These are phyloP conservation scores for Rhodomyrtus psidioides DNA, from an alignment of 441 rosid genomes.

Conservation along the genomic window DNA sequence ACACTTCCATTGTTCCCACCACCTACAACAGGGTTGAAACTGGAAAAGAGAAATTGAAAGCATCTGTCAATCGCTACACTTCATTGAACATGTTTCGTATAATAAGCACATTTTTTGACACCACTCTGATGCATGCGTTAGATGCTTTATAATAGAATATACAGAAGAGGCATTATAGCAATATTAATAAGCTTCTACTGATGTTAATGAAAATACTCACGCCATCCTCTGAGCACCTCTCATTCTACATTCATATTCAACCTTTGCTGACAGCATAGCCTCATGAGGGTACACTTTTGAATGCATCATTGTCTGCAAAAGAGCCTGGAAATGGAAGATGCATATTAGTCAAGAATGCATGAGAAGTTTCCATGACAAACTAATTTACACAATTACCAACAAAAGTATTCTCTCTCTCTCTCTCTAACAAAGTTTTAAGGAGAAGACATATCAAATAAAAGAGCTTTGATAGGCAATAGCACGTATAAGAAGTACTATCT, in stretches of 20 bases:
- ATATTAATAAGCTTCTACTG: background rate
- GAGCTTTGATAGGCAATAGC: background rate
- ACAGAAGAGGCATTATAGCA: background rate
- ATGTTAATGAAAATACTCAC: constrained; percentile 42
- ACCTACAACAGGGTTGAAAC: constrained; percentile 96
- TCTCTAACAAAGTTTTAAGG: background rate
- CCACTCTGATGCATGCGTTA: background rate
- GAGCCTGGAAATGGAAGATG: constrained; percentile 42
- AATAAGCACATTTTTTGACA: background rate
- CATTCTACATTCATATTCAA: constrained; percentile 87
- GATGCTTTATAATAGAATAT: background rate
- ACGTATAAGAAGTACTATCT: background rate
- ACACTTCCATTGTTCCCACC: constrained; percentile 86
- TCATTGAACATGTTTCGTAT: background rate
- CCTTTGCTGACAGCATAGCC: constrained; percentile 63
- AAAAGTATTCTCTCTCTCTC: background rate
- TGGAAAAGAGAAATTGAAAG: constrained; percentile 18
- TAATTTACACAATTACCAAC: background rate
- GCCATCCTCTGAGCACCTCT: constrained; percentile 99
- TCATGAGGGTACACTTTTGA: constrained; percentile 75
- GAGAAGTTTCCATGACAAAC: background rate
- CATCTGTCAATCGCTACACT: background rate
- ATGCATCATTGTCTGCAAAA: constrained; percentile 87
- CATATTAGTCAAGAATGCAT: background rate
- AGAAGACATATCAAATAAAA: background rate